Evolutionary conservation across 1,139 yeast genomes (phyloP).

Genomic region (Hansenula anomala): DNA sequence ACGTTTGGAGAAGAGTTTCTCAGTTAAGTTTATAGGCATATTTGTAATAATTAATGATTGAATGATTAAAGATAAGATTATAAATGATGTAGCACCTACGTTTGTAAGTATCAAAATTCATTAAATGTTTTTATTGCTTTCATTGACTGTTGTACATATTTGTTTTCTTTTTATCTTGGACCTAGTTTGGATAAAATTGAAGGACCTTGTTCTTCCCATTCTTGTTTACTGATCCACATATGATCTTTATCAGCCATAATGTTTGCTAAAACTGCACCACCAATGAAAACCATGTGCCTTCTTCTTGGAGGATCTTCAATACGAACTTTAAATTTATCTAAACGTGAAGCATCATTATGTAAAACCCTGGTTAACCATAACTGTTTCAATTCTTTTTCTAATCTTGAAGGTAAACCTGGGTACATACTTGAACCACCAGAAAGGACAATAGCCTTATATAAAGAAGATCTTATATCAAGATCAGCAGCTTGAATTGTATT

Average conservation of each 20-base stretch:
- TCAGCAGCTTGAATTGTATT: slow-evolving; percentile 94
- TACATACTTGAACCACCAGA: slow-evolving; percentile 99
- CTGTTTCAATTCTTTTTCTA: slow-evolving; percentile 94
- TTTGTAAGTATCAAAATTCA: too few species aligned
- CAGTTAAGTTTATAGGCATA: slow-evolving; percentile 12
- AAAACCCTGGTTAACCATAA: slow-evolving; percentile 89
- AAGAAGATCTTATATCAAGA: slow-evolving; percentile 83
- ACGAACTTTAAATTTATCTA: slow-evolving; percentile 89
- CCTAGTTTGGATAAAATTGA: slow-evolving; percentile 82
- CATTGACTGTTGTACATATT: too few species aligned
- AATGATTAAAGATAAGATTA: neutral
- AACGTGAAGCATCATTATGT: slow-evolving; percentile 80
- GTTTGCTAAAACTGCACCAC: slow-evolving; percentile 97
- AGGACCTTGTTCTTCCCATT: slow-evolving; percentile 97
- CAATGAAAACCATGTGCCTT: slow-evolving; percentile 97
- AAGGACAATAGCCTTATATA: slow-evolving; percentile 87
- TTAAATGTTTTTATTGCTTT: too few species aligned
- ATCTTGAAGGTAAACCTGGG: slow-evolving; percentile 94
- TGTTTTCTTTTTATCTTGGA: slow-evolving; percentile 57
- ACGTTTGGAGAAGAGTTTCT: slow-evolving; percentile 40
- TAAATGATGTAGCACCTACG: too few species aligned
- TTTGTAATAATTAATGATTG: neutral
- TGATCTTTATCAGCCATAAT: slow-evolving; percentile 98
- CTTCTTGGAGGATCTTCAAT: slow-evolving; percentile 99
- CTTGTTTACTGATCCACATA: slow-evolving; percentile 95